Evolutionary conservation across 148 eudicot genomes (phyloP).

Genomic region (Persicaria maculosa): DNA sequence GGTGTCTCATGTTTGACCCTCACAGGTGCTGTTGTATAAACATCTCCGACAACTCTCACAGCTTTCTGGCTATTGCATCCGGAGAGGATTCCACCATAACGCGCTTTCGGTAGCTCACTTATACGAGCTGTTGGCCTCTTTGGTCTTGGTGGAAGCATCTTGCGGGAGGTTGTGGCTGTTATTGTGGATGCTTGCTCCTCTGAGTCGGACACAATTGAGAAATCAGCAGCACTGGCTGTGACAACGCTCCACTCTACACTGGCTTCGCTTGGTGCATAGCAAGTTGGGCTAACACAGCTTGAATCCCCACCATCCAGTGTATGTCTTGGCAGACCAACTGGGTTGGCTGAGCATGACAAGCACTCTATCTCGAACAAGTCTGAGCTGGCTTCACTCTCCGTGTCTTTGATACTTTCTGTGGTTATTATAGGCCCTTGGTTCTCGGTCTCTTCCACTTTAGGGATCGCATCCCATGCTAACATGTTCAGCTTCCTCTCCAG

Average conservation of each 20-base stretch:
- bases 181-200: conserved; percentile 32
- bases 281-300: conserved; percentile 25
- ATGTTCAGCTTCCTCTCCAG: conserved; percentile 29
- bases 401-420: conserved; percentile 24
- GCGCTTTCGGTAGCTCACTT: conserved; percentile 17
- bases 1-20: conserved; percentile 16
- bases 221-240: conserved; percentile 74
- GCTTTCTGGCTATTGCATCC: conserved; percentile 77
- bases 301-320: conserved; percentile 18
- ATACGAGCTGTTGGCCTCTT: not conserved
- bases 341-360: conserved; percentile 30
- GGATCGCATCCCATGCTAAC: conserved; percentile 37
- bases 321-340: conserved; percentile 24
- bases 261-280: conserved; percentile 78
- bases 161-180: conserved; percentile 4
- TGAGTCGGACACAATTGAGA: conserved; percentile 34
- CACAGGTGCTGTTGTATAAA: conserved; percentile 15
- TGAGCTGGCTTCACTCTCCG: conserved; percentile 55
- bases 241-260: conserved; percentile 86
- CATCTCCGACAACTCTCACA: conserved; percentile 50
- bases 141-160: conserved; percentile 7
- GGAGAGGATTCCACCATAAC: conserved; percentile 27
- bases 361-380: conserved; percentile 66
- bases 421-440: conserved; percentile 10
- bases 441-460: conserved; percentile 20